These are phyloP conservation scores for Hansfordia pulvinata DNA, from an alignment of 2,329 filamentous ascomycete species.

Conservation along the genomic window DNA sequence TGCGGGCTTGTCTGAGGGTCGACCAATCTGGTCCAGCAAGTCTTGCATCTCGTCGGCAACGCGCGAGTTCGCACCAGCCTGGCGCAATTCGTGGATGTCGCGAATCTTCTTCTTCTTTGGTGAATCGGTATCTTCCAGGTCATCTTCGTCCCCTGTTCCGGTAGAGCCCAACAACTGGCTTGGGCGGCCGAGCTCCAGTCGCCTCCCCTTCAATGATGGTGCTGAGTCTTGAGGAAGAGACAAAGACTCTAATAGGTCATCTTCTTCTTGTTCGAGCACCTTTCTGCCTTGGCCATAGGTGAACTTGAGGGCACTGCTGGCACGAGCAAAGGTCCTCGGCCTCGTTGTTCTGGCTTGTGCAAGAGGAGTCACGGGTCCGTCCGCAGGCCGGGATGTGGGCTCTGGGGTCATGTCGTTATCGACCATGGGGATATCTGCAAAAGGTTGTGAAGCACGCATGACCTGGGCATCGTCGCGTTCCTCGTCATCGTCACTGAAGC, in stretches of 20 bases:
- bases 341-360: conserved; percentile 8
- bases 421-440: too few species aligned
- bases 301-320: conserved; percentile 16
- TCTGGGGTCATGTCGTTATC: conserved; percentile 8
- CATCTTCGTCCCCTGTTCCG: too few species aligned
- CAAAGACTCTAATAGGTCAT: conserved; percentile 14
- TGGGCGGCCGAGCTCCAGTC: conserved; percentile 13
- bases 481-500: conserved; percentile 3
- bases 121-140: conserved; percentile 26
- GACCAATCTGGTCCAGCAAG: conserved; percentile 44
- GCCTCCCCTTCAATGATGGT: conserved; percentile 13
- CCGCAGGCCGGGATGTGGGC: conserved; percentile 2
- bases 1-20: conserved; percentile 27
- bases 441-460: too few species aligned
- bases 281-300: conserved; percentile 18
- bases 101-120: conserved; percentile 38
- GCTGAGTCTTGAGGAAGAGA: conserved; percentile 11
- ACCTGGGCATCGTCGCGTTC: conserved; percentile 6
- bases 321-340: conserved; percentile 13
- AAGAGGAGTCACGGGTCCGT: conserved; percentile 11
- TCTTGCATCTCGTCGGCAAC: conserved; percentile 55
- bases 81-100: conserved; percentile 51
- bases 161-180: conserved; percentile 4
- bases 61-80: conserved; percentile 52
- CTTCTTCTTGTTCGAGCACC: conserved; percentile 17